Evolutionary conservation across 768 basidiomycete species (phyloP).

Genomic region (Leccinum obscurum): DNA sequence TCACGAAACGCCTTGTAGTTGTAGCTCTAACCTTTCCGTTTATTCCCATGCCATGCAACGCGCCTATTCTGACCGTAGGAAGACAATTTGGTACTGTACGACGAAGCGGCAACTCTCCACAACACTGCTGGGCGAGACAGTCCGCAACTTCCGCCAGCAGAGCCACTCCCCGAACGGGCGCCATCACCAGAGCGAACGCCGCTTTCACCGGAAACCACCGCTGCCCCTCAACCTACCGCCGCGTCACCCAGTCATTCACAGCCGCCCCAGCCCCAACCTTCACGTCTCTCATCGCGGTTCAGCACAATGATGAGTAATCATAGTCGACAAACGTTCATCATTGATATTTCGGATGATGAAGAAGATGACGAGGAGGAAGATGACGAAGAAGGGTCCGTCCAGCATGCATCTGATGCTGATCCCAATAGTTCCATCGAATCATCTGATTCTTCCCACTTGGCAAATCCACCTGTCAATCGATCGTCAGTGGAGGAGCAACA

Average conservation of each 20-base stretch:
- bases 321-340: conserved; percentile 29
- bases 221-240: conserved; percentile 1
- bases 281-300: conserved; percentile 25
- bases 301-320: conserved; percentile 25
- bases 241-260: neutral
- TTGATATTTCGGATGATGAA: conserved; percentile 34
- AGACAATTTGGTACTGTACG: conserved; percentile 7
- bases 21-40: conserved; percentile 31
- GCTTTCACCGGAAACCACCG: conserved; percentile 10
- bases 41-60: conserved; percentile 14
- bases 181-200: conserved; percentile 1
- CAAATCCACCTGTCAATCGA: neutral
- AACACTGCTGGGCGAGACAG: neutral
- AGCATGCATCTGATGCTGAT: neutral
- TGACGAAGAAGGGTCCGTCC: conserved; percentile 15
- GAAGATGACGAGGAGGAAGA: conserved; percentile 26
- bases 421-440: conserved; percentile 1
- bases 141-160: conserved; percentile 5
- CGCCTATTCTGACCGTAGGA: conserved; percentile 16
- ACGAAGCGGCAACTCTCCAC: conserved; percentile 3
- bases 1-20: conserved; percentile 31
- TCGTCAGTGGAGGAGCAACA: conserved; percentile 6
- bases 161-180: neutral
- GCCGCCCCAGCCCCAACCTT: conserved; percentile 8
- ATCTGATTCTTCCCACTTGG: neutral